Base-by-base conservation (phyloP, 768 basidiomycete species). In the Lactarius quietus region DNA sequence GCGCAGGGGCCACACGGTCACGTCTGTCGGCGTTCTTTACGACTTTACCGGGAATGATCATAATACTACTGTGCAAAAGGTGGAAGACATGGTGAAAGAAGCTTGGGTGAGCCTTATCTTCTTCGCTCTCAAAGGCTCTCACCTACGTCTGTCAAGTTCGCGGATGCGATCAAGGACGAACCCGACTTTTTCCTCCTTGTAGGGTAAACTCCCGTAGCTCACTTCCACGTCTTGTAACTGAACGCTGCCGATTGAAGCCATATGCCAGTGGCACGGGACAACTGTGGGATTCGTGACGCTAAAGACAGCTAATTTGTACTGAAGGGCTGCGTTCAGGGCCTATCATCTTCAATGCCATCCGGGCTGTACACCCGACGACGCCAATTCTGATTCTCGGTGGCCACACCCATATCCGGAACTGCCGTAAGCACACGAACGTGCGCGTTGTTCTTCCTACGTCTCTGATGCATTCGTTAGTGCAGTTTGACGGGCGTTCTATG, bases 311-410 rank as follows among this genome's bases (percentile, higher is more conserved):
- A 14, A 36, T 7, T 20, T 36, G 9, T 26, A 23, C 54, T 61
- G 54, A 65, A 56, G n/a, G 23, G 23, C 48, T 26, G 2, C 36
- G 1, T 53, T 28, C 67, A 88, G 93, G 89, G 89, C 85, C 85
- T 7, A 70, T 81, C 18, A 85, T 95, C 6, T 87, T 89, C 72
- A 77, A 87, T 61, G 88, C 90, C 2, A 81, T 96, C 63, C 86
- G 93, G 33, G 78, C 80, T 8, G 78, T 87, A 1, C 93, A 94
- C 73, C 82, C 88, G 0, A 72, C 74, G n/a, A 88, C 88, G 0
- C 94, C 93, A 0, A 90, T 96, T 62, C 71, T 92, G 61, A 89
- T 95, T 70, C 86, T 95, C 52, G 94, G 94, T 66, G 89, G 88
- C 6, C 92, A 93, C 68, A 80, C 82, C 0, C 90, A 93, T 73